Conservation (phyloP, 176 grass and related monocot species). For the Panicum miliaceum region DNA sequence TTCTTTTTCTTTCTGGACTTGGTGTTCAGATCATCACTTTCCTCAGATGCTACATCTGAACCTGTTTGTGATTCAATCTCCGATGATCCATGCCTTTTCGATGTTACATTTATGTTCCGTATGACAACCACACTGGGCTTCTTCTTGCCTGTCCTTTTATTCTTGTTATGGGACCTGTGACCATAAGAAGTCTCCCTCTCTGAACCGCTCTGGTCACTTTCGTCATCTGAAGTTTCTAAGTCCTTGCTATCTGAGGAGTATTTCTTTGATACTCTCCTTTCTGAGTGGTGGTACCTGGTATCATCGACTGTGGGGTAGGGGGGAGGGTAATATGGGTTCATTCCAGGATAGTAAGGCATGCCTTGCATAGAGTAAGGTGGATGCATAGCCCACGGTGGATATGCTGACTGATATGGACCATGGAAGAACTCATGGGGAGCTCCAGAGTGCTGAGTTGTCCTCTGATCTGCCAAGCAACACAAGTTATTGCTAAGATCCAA, state of each 20-base stretch:
- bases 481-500: constrained; percentile 33
- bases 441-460: constrained; percentile 42
- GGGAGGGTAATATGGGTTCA: constrained; percentile 63
- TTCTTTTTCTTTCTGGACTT: constrained; percentile 60
- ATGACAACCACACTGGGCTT: constrained; percentile 76
- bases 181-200: constrained; percentile 57
- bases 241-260: constrained; percentile 54
- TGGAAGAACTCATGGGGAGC: constrained; percentile 65
- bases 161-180: constrained; percentile 71
- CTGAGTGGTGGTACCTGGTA: constrained; percentile 48
- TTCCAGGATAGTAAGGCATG: constrained; percentile 81
- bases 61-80: constrained; percentile 58
- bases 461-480: constrained; percentile 54
- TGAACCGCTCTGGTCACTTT: constrained; percentile 60
- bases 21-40: constrained; percentile 50
- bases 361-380: constrained; percentile 82
- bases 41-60: constrained; percentile 59
- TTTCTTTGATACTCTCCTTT: constrained; percentile 54
- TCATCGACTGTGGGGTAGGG: constrained; percentile 74
- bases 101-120: constrained; percentile 83
- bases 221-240: constrained; percentile 56
- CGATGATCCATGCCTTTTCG: constrained; percentile 59
- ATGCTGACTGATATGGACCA: constrained; percentile 62
- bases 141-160: constrained; percentile 62
- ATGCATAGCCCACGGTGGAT: constrained; percentile 91